Base-by-base conservation (phyloP, 768 basidiomycete species). In the Tricholoma terreum region DNA sequence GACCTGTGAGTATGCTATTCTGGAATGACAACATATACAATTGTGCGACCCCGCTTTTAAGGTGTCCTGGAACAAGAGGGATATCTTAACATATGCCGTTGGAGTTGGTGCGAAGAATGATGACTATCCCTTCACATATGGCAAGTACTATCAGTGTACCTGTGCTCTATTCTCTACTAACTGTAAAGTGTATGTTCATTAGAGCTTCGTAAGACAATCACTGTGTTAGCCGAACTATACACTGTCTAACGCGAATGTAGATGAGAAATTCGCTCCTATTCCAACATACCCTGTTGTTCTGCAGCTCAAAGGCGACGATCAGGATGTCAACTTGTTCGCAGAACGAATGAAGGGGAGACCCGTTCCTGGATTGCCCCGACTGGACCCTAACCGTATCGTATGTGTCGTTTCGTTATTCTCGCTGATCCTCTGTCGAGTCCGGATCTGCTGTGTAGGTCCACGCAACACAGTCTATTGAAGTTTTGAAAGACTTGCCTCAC, bases 281-380 rank as follows among this genome's bases (percentile, higher is more conserved):
- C 92, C 93, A 8, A 94, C 92, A 0, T 95, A 87, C 70, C 92
- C 92, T 1, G 90, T 92, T 14, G 89, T 90, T 0, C 79, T 94
- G 5, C 74, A 71, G 27, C 78, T 92, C 66, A 93, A 92, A 73
- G 86, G 88, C 10, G 75, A 79, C 35, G 81, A 77, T 55, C 76
- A 81, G 49, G 91, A 93, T 54, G 78, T 93, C 17, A 84, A 85
- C 58, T 69, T 85, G 58, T 95, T 94, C 70, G 74, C 80, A 21
- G 77, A 83, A 30, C 73, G 75, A 30, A 65, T 84, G 34, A 74
- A 79, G 60, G 66, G 73, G 40, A 63, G 68, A 57, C 58, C 76
- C 8, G 71, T 86, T 17, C 85, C 89, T 0, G 89, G 88, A 1
- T 71, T 95, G 61, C 92, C 93, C 1, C 74, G 75, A 54, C 73